phyloP scores from a whole-genome alignment of 2,329 filamentous ascomycete genomes.

The Cercospora zeina region DNA sequence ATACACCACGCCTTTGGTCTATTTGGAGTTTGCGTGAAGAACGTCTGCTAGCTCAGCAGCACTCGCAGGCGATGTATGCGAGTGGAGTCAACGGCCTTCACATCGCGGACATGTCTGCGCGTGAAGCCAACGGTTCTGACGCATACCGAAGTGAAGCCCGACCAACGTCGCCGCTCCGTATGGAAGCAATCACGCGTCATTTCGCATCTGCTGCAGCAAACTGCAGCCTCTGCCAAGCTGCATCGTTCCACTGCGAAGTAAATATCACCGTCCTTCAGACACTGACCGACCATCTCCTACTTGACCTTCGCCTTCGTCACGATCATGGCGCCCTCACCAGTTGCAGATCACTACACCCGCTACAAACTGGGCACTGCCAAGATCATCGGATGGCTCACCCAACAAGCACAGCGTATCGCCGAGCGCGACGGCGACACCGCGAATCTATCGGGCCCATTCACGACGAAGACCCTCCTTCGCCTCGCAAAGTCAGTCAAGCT shows the following conservation, averaged over 20 bases:
- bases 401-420: background rate
- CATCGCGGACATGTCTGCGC: background rate
- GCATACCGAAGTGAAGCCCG: background rate
- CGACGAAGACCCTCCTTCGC: background rate
- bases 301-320: background rate
- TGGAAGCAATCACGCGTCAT: background rate
- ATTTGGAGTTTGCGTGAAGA: slow-evolving; percentile 27
- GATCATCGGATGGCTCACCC: slow-evolving; percentile 2
- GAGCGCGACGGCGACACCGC: background rate
- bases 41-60: background rate
- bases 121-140: background rate
- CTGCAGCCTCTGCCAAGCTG: background rate
- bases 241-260: background rate
- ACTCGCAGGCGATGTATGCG: background rate
- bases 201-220: background rate
- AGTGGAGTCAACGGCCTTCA: background rate
- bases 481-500: background rate
- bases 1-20: slow-evolving; percentile 30
- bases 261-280: background rate
- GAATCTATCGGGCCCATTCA: background rate
- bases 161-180: background rate
- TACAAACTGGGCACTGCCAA: slow-evolving; percentile 2
- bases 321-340: background rate
- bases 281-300: background rate
- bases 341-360: slow-evolving; percentile 6